Percentiles rank a stretch among this genome's conserved stretches.
phyloP scores from a whole-genome alignment of 257 asterid genomes.

The Solanum appendiculatum region DNA sequence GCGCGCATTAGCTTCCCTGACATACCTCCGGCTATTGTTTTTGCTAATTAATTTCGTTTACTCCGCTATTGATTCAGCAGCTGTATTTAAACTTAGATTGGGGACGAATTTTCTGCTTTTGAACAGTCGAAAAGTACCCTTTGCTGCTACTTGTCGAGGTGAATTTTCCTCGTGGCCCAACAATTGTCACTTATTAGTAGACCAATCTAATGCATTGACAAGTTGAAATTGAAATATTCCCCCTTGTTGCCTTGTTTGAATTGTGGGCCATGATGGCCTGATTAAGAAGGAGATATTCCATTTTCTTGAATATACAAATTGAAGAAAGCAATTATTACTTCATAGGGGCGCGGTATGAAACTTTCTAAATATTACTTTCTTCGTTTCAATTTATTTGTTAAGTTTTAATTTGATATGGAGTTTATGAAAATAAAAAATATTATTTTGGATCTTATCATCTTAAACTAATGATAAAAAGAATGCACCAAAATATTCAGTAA shows the following conservation, averaged over 20 bases:
- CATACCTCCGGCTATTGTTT: not conserved
- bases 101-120: not conserved
- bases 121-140: not conserved
- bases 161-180: not conserved
- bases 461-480: not conserved
- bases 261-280: not conserved
- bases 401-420: not conserved
- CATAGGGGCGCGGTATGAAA: not conserved
- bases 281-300: not conserved
- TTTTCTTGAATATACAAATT: not conserved
- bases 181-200: not conserved
- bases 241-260: not conserved
- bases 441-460: not conserved
- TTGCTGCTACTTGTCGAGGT: not conserved
- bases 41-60: not conserved
- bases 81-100: not conserved
- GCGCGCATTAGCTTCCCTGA: not conserved
- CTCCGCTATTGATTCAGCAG: not conserved
- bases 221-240: not conserved
- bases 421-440: no score
- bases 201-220: not conserved
- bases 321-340: not conserved
- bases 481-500: not conserved
- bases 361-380: not conserved
- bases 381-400: no score